Base-by-base conservation (phyloP, 2,329 filamentous ascomycete species). In the Neocatenulostroma microsporum region DNA sequence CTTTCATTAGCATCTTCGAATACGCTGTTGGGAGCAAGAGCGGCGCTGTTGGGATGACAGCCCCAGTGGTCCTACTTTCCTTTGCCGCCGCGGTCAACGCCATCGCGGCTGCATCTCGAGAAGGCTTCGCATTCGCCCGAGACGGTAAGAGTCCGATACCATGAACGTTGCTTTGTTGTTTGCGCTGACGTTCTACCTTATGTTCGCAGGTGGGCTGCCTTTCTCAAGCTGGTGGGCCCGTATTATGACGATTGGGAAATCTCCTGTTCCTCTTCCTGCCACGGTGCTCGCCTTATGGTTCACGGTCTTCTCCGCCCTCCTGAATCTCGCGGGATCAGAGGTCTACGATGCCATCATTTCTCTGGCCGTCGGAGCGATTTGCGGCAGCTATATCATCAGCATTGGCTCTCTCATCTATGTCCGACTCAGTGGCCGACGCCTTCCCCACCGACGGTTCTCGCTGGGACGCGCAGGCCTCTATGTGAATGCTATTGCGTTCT, bases 311-410 rank as follows among this genome's bases (percentile, higher is more conserved):
- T 47, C 61, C 11, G 49, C 50, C 5, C 45, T 60, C 14, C 59
- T 62, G 35, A 60, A 60, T 36, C 47, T 60, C 24, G 58, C 55
- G 31, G 53, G 52, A 15, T 61, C 60, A 14, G 57, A 60, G 6
- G 63, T 60, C n/a, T 54, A 69, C 28, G 57, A 61, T 39, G 62
- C 62, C 21, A 62, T 66, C 30, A 56, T 65, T 21, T 58, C 62
- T 2, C 54, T 67, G 8, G 55, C 53, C 5, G 52, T 58, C 9
- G 57, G 49, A 14, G 59, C 63, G 2, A 48, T 62, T 9, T 51
- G 69, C 19, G 53, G 53, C 6, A 57, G 65, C 4, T 64, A 64
- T 39, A 58, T 63, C 30, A 47, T 58, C 38, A 53, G 54, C 12
- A 60, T 62, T 26, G 48, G 50, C 27, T 57, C 51, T 35, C 23